Percentiles rank a stretch among this genome's conserved stretches.
Evolutionary conservation across 139 green algal genomes (phyloP).

Genomic region (Chlorella sp.): DNA sequence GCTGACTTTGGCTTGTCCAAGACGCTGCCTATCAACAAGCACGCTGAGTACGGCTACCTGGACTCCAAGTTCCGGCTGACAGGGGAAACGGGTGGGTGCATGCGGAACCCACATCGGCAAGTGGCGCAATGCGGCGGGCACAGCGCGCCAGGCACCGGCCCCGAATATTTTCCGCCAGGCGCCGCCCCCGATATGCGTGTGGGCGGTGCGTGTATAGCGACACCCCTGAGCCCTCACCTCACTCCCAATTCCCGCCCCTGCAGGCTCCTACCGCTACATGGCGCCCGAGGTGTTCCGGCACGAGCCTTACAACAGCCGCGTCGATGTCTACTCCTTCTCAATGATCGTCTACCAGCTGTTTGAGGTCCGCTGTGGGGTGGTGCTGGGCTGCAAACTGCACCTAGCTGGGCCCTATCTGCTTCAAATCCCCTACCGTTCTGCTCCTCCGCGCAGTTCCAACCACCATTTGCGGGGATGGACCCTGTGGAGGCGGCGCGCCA

Average conservation of each 20-base stretch:
- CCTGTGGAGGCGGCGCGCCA: conserved; percentile 61
- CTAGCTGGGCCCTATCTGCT: too few relatives aligned
- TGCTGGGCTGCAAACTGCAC: too few relatives aligned
- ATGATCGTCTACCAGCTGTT: conserved; percentile 75
- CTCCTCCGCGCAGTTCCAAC: conserved; percentile 31
- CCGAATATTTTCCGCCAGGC: too few relatives aligned
- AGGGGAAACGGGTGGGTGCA: conserved; percentile 87
- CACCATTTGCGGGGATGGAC: conserved; percentile 64
- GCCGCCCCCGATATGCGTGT: too few relatives aligned
- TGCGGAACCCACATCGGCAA: too few relatives aligned
- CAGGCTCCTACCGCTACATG: conserved; percentile 70
- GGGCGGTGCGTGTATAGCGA: too few relatives aligned
- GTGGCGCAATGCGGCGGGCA: too few relatives aligned
- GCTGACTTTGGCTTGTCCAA: conserved; percentile 91
- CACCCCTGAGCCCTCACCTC: too few relatives aligned
- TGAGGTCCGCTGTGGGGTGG: conserved; percentile 34
- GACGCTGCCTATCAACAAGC: conserved; percentile 80
- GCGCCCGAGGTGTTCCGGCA: conserved; percentile 76
- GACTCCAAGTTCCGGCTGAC: conserved; percentile 83
- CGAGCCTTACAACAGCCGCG: conserved; percentile 76
- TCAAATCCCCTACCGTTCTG: neutral
- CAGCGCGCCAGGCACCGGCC: too few relatives aligned
- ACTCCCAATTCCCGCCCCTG: too few relatives aligned
- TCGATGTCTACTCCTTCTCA: conserved; percentile 71
- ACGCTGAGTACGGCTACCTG: conserved; percentile 66